Base-by-base conservation (phyloP, 371 early-diverging fungal species). In the Funneliformis caledonium region DNA sequence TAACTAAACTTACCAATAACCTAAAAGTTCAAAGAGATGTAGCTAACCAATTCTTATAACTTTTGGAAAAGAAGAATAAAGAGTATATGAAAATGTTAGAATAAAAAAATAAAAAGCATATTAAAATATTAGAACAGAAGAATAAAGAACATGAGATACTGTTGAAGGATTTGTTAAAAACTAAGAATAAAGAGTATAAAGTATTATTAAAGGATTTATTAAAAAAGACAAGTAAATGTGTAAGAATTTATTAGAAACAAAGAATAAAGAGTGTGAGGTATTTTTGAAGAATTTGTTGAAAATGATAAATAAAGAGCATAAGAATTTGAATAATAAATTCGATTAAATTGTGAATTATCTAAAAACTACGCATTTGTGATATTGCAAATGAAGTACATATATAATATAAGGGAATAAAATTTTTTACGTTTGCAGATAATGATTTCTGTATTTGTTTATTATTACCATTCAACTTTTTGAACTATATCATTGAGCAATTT, bases 351-450 rank as follows among this genome's bases (percentile, higher is more conserved):
- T 8, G 22, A 0, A 52, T n/a, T 10, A 48, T 2, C 50, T 48
- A 6, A 48, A 48, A 2, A 48, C 1, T 3, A 33, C 16, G 3
- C 4, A 42, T 37, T 37, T 37, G 0, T 2, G 42, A 10, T 67
- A 37, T 67, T 72, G 10, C 72, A 48, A 19, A 31, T 48, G 8
- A 52, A 22, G 50, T 0, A 48, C 2, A 50, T 31, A 1, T 48
- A 52, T 52, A 48, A 72, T 50, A n/a, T 72, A 72, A 72, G 10
- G 50, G 52, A 3, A n/a, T 72, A n/a, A 22, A 9, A 72, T 22
- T 72, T 72, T 52, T 31, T 72, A 26, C 56, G 50, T 1, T 0
- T 56, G 0, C 72, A 72, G 72, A 56, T 72, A 72, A 50, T 50
- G 1, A 42, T 72, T 50, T 72, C 0, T 48, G 50, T 48, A 72